These are phyloP conservation scores for Boletus sensibilis DNA, from an alignment of 768 basidiomycete genomes.

Conservation along the genomic window DNA sequence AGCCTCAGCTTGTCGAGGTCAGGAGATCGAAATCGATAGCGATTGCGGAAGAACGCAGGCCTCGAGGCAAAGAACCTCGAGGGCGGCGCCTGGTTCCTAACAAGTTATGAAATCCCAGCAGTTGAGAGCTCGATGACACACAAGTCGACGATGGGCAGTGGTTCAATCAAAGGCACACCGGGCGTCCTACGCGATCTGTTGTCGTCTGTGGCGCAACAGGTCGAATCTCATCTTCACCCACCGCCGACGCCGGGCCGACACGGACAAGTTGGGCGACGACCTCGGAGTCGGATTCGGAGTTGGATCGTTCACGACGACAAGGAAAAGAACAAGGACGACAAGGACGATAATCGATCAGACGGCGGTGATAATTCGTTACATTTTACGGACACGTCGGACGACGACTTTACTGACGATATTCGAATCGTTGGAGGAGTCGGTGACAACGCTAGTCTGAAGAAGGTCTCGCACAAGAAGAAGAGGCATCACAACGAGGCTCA, in stretches of 20 bases:
- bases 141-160: background rate
- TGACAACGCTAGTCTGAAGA: background rate
- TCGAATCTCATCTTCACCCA: conserved; percentile 23
- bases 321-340: background rate
- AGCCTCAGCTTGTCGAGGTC: background rate
- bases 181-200: conserved; percentile 16
- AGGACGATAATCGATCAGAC: background rate
- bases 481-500: background rate
- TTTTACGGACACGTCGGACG: conserved; percentile 16
- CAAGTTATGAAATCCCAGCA: background rate
- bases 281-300: conserved; percentile 16
- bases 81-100: background rate
- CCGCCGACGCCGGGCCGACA: background rate
- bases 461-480: background rate
- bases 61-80: conserved; percentile 14
- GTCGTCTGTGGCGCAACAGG: conserved; percentile 25
- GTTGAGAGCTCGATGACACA: background rate
- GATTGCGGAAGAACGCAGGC: conserved; percentile 4
- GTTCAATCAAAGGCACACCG: background rate
- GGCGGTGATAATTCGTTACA: conserved; percentile 14
- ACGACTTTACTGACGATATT: conserved; percentile 2
- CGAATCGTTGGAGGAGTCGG: background rate
- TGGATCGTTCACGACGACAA: conserved; percentile 11
- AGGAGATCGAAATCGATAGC: background rate
- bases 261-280: conserved; percentile 8